Percentiles rank a stretch among this genome's conserved stretches.
phyloP scores from a whole-genome alignment of 2,329 filamentous ascomycete species.

The Diaporthe vexans region DNA sequence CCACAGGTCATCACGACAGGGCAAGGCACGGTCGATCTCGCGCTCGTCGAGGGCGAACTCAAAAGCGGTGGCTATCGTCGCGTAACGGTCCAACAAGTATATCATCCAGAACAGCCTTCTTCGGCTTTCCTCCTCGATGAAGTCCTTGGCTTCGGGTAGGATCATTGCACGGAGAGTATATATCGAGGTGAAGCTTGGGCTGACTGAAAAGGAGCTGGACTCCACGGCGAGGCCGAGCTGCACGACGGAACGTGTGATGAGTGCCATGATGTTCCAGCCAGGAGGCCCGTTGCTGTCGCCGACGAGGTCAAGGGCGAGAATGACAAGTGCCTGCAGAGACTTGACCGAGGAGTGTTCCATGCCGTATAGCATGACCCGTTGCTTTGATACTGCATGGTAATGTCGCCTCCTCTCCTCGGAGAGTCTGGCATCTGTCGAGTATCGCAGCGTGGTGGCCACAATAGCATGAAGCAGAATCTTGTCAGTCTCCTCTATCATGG shows the following conservation, averaged over 20 bases:
- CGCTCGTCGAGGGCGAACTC: slow-evolving; percentile 91
- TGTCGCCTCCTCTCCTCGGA: slow-evolving; percentile 79
- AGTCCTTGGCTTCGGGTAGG: slow-evolving; percentile 84
- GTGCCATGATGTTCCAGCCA: slow-evolving; percentile 90
- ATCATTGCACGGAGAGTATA: slow-evolving; percentile 90
- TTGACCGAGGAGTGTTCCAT: slow-evolving; percentile 93
- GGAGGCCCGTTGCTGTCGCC: slow-evolving; percentile 91
- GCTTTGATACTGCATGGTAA: slow-evolving; percentile 86
- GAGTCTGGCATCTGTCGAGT: slow-evolving; percentile 82
- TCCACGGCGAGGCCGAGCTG: slow-evolving; percentile 90
- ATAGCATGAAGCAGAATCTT: slow-evolving; percentile 88
- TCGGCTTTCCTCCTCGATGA: slow-evolving; percentile 90
- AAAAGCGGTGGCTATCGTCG: slow-evolving; percentile 91
- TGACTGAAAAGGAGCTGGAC: slow-evolving; percentile 81
- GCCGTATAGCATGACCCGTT: slow-evolving; percentile 88
- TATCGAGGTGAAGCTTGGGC: slow-evolving; percentile 86
- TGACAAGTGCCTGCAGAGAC: slow-evolving; percentile 87
- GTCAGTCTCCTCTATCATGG: slow-evolving; percentile 83
- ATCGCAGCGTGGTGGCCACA: slow-evolving; percentile 88
- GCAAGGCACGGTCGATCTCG: slow-evolving; percentile 88
- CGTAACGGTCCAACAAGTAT: slow-evolving; percentile 90
- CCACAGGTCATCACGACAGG: slow-evolving; percentile 90
- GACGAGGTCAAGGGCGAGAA: slow-evolving; percentile 86
- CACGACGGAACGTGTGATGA: slow-evolving; percentile 90
- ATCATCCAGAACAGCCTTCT: slow-evolving; percentile 94